phyloP scores from a whole-genome alignment of 2,329 filamentous ascomycete genomes.

The Fusarium neocosmosporiellum region DNA sequence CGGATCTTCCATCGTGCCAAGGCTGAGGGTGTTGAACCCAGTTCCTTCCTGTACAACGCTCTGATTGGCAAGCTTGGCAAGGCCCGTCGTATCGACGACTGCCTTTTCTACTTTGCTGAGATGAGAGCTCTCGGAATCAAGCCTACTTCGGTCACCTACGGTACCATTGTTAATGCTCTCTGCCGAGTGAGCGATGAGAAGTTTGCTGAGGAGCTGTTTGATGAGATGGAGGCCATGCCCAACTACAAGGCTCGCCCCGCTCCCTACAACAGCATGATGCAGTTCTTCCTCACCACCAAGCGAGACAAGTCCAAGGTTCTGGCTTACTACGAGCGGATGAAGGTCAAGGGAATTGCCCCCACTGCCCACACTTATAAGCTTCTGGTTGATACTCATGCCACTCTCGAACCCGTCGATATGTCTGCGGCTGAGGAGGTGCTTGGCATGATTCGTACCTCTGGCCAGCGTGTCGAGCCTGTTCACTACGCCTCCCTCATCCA shows the following conservation, averaged over 20 bases:
- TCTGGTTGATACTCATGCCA: constrained; percentile 93
- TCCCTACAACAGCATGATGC: constrained; percentile 99
- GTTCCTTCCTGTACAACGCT: constrained; percentile 97
- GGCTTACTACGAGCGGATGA: constrained; percentile 95
- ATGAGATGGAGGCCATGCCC: constrained; percentile 98
- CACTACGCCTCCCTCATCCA: constrained; percentile 97
- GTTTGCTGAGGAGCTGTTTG: constrained; percentile 96
- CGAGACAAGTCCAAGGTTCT: constrained; percentile 94
- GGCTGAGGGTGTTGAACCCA: constrained; percentile 92
- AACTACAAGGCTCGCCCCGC: constrained; percentile 99
- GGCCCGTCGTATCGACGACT: constrained; percentile 97
- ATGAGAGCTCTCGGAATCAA: constrained; percentile 95
- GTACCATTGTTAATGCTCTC: constrained; percentile 96
- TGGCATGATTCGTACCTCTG: constrained; percentile 78
- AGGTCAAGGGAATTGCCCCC: constrained; percentile 83
- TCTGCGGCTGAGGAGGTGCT: constrained; percentile 86
- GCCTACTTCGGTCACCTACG: constrained; percentile 97
- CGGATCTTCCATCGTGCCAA: constrained; percentile 97
- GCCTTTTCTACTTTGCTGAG: constrained; percentile 96
- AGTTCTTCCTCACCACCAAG: constrained; percentile 98
- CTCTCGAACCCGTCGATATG: constrained; percentile 92
- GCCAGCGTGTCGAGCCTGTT: constrained; percentile 85
- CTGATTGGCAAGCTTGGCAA: constrained; percentile 98
- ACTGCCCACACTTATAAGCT: constrained; percentile 98
- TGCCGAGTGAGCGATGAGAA: constrained; percentile 98